These are phyloP conservation scores for Clonostachys sp. DNA, from an alignment of 2,329 filamentous ascomycete genomes.

Conservation along the genomic window DNA sequence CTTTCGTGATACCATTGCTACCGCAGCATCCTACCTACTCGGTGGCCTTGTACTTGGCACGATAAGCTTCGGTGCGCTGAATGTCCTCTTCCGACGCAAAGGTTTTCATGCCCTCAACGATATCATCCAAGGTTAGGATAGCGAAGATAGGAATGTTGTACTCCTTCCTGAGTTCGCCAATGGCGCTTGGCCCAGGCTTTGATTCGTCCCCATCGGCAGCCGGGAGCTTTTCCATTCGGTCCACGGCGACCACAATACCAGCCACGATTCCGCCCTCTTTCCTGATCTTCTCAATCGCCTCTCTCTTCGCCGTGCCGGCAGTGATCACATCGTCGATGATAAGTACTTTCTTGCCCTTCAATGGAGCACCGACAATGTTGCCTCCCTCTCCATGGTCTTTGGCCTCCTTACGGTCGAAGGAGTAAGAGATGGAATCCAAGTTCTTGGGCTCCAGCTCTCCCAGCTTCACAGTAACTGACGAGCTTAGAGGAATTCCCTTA, in stretches of 20 bases:
- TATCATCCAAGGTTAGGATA: slow-evolving; percentile 80
- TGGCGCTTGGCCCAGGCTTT: slow-evolving; percentile 70
- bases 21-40: slow-evolving; percentile 28
- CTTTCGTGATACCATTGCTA: no score
- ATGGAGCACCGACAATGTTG: slow-evolving; percentile 79
- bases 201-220: slow-evolving; percentile 60
- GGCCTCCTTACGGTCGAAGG: slow-evolving; percentile 92
- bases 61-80: slow-evolving; percentile 69
- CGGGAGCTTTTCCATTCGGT: slow-evolving; percentile 80
- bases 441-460: slow-evolving; percentile 60
- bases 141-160: slow-evolving; percentile 78
- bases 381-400: slow-evolving; percentile 96
- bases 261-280: slow-evolving; percentile 80
- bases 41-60: slow-evolving; percentile 57
- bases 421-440: slow-evolving; percentile 72
- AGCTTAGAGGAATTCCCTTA: slow-evolving; percentile 92
- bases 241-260: slow-evolving; percentile 84
- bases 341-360: slow-evolving; percentile 81
- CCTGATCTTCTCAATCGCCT: slow-evolving; percentile 85
- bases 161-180: slow-evolving; percentile 80
- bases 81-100: slow-evolving; percentile 60
- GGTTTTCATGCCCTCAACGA: slow-evolving; percentile 64
- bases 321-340: slow-evolving; percentile 98
- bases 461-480: slow-evolving; percentile 71
- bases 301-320: slow-evolving; percentile 87